A percentile compares a stretch with the other conserved stretches of the same genome.
Conservation (phyloP, 495 filamentous ascomycete genomes). For the Penicillium bovifimosum region DNA sequence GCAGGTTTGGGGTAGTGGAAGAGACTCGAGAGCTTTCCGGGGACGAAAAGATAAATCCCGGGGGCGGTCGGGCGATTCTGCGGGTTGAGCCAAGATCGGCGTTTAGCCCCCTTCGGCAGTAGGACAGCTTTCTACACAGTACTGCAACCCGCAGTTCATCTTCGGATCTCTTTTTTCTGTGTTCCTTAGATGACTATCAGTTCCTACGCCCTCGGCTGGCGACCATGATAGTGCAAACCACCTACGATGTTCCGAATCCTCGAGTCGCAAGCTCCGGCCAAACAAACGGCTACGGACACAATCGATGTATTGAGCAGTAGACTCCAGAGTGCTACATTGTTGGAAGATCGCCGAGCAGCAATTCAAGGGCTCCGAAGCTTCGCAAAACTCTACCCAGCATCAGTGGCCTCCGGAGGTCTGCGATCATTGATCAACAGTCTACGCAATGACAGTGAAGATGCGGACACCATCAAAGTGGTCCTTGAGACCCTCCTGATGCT, state of each 20-base stretch:
- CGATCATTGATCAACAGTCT: slow-evolving; percentile 80
- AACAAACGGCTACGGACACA: slow-evolving; percentile 91
- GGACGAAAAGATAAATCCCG: slow-evolving; percentile 18
- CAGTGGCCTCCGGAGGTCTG: slow-evolving; percentile 87
- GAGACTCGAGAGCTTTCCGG: slow-evolving; percentile 18
- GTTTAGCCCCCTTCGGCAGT: slow-evolving; percentile 16
- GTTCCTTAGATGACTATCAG: slow-evolving; percentile 27
- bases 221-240: slow-evolving; percentile 42
- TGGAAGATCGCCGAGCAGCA: slow-evolving; percentile 90
- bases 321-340: slow-evolving; percentile 76
- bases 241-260: slow-evolving; percentile 79
- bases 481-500: slow-evolving; percentile 93
- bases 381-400: slow-evolving; percentile 90
- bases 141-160: slow-evolving; percentile 10
- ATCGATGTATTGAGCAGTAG: slow-evolving; percentile 84
- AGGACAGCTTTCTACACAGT: slow-evolving; percentile 21
- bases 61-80: slow-evolving; percentile 24
- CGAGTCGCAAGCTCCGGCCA: slow-evolving; percentile 79
- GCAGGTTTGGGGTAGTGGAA: slow-evolving; percentile 10
- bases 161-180: slow-evolving; percentile 2
- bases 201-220: slow-evolving; percentile 26
- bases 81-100: slow-evolving; percentile 15
- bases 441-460: slow-evolving; percentile 85
- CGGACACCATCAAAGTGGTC: slow-evolving; percentile 90
- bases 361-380: slow-evolving; percentile 92